phyloP scores from a whole-genome alignment of 1,284 basidiomycete species.

The Malassezia obtusa region DNA sequence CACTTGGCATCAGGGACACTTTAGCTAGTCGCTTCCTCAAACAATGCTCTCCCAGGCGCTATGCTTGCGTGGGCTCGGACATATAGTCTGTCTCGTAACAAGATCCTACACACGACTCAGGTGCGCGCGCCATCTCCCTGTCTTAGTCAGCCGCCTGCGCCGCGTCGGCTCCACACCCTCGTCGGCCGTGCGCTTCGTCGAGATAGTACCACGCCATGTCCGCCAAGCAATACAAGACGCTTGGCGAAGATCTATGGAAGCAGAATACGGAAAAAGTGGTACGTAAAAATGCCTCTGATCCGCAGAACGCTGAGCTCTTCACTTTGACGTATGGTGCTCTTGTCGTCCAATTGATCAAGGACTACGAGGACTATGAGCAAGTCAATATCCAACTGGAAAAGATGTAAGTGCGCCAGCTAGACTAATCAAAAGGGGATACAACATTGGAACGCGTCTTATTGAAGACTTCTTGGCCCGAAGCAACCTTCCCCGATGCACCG shows the following conservation, averaged over 20 bases:
- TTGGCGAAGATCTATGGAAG: conserved; percentile 46
- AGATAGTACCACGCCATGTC: conserved; percentile 15
- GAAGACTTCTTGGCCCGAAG: conserved; percentile 95
- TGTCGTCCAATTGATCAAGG: conserved; percentile 95
- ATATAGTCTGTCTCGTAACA: no score
- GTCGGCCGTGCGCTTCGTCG: no score
- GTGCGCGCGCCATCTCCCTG: no score
- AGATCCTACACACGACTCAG: no score
- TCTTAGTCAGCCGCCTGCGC: no score
- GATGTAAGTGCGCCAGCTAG: conserved; percentile 50
- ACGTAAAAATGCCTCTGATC: conserved; percentile 4
- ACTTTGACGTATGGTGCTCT: conserved; percentile 92
- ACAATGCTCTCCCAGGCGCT: no score
- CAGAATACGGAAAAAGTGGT: conserved; percentile 47
- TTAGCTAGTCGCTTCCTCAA: no score
- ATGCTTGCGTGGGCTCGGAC: no score
- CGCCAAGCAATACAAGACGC: conserved; percentile 38
- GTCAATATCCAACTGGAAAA: conserved; percentile 60
- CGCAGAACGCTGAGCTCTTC: conserved; percentile 80
- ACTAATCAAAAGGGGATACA: conserved; percentile 70
- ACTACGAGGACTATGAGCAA: conserved; percentile 93
- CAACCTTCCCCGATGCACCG: conserved; percentile 58
- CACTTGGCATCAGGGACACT: no score
- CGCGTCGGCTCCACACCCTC: no score
- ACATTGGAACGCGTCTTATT: conserved; percentile 89